Percentiles rank a stretch among this genome's conserved stretches.
Conservation (phyloP, 1,284 basidiomycete genomes). For the Ceratobasidium sp. region DNA sequence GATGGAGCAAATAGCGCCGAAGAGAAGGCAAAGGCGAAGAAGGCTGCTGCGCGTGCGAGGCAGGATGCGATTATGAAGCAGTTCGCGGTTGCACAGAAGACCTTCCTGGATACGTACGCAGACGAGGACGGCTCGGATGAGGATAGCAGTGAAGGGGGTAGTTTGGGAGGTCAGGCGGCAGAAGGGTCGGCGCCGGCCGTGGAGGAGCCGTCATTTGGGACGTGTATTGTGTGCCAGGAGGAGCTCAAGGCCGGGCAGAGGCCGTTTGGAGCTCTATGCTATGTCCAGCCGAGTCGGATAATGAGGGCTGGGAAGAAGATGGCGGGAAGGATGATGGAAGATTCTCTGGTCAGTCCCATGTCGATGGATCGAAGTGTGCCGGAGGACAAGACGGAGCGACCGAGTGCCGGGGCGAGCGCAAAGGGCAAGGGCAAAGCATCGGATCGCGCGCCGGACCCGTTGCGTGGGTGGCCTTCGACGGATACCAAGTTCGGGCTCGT, state of each 20-base stretch:
- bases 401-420: background rate
- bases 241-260: constrained; percentile 67
- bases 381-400: background rate
- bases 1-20: constrained; percentile 52
- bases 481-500: constrained; percentile 84
- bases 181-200: constrained; percentile 2
- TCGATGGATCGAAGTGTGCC: constrained; percentile 68
- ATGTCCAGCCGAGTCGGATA: constrained; percentile 89
- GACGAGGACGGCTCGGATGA: constrained; percentile 64
- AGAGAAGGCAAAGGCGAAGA: constrained; percentile 71
- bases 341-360: constrained; percentile 71
- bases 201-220: constrained; percentile 69
- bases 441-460: constrained; percentile 2
- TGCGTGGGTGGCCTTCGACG: constrained; percentile 30
- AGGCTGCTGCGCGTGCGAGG: constrained; percentile 82
- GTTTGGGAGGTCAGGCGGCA: constrained; percentile 48
- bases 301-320: constrained; percentile 69
- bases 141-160: constrained; percentile 45
- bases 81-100: constrained; percentile 91
- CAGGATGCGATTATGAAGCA: constrained; percentile 92
- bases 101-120: constrained; percentile 81
- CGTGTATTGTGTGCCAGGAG: constrained; percentile 98
- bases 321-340: constrained; percentile 66
- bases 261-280: constrained; percentile 89
- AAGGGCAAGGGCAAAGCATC: constrained; percentile 39